These are phyloP conservation scores for Boletus rubescentipes DNA, from an alignment of 768 basidiomycete species.

Conservation along the genomic window DNA sequence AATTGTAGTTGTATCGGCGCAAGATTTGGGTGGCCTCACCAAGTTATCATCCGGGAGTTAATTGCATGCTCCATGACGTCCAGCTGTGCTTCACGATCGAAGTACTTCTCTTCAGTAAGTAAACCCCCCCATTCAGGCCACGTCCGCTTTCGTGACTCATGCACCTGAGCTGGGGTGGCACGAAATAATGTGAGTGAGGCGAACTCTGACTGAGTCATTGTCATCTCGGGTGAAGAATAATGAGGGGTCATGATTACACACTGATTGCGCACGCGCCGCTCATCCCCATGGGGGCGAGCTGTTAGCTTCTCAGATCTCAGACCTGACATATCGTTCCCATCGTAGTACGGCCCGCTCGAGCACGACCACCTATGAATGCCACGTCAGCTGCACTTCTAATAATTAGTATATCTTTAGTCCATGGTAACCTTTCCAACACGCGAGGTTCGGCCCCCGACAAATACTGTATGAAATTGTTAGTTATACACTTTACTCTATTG, in stretches of 20 bases:
- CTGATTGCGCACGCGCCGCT: neutral
- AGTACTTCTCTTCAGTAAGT: constrained; percentile 45
- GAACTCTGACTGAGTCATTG: constrained; percentile 14
- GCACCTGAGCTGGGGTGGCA: constrained; percentile 47
- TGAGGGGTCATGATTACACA: neutral
- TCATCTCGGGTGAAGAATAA: constrained; percentile 2
- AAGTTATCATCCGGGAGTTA: constrained; percentile 48
- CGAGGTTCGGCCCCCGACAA: too few relatives aligned
- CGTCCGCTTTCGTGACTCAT: constrained; percentile 41
- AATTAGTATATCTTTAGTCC: too few relatives aligned
- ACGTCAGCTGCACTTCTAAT: too few relatives aligned
- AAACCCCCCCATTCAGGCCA: constrained; percentile 44
- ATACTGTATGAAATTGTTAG: too few relatives aligned
- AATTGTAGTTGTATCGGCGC: neutral
- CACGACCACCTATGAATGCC: too few relatives aligned
- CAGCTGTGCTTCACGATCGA: constrained; percentile 40
- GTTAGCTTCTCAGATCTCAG: too few relatives aligned
- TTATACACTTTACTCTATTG: too few relatives aligned
- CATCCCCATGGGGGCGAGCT: too few relatives aligned
- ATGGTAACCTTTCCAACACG: too few relatives aligned
- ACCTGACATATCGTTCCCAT: too few relatives aligned
- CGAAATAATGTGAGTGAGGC: constrained; percentile 41
- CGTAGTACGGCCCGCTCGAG: too few relatives aligned
- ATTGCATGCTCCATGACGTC: constrained; percentile 43
- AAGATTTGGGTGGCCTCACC: constrained; percentile 34